phyloP scores from a whole-genome alignment of 495 filamentous ascomycete genomes.

The Penicillium simplicissimum region DNA sequence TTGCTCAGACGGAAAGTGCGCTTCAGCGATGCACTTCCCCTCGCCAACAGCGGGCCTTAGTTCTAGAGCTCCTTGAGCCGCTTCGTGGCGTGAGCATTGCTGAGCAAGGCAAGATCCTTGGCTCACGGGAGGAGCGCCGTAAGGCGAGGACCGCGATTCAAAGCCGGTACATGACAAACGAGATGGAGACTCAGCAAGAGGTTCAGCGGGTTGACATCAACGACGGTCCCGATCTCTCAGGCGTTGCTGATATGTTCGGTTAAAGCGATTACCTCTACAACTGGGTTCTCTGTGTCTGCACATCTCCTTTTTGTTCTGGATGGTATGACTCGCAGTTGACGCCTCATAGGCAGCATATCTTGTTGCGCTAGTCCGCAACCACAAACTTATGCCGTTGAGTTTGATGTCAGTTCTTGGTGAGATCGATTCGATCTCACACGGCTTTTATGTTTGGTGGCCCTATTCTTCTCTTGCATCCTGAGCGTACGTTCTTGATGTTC shows the following conservation, averaged over 20 bases:
- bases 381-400: no score
- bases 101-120: slow-evolving; percentile 81
- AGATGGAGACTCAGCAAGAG: slow-evolving; percentile 49
- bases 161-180: slow-evolving; percentile 56
- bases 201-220: slow-evolving; percentile 52
- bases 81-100: slow-evolving; percentile 87
- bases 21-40: slow-evolving; percentile 62
- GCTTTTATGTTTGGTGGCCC: slow-evolving; percentile 5
- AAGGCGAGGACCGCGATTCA: slow-evolving; percentile 53
- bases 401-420: not conserved
- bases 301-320: not conserved
- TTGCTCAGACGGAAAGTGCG: slow-evolving; percentile 50
- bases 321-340: not conserved
- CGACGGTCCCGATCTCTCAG: slow-evolving; percentile 61
- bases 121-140: slow-evolving; percentile 51
- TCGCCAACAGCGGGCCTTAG: slow-evolving; percentile 75
- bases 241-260: slow-evolving; percentile 69
- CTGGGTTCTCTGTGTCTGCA: not conserved
- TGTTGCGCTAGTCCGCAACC: not conserved
- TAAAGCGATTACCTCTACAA: slow-evolving; percentile 18
- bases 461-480: slow-evolving; percentile 9
- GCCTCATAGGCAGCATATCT: not conserved
- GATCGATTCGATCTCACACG: slow-evolving; percentile 3
- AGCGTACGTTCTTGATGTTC: slow-evolving; percentile 11
- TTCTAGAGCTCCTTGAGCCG: slow-evolving; percentile 84